These are phyloP conservation scores for Nyssa sinensis DNA, from an alignment of 148 eudicot species.

Conservation along the genomic window DNA sequence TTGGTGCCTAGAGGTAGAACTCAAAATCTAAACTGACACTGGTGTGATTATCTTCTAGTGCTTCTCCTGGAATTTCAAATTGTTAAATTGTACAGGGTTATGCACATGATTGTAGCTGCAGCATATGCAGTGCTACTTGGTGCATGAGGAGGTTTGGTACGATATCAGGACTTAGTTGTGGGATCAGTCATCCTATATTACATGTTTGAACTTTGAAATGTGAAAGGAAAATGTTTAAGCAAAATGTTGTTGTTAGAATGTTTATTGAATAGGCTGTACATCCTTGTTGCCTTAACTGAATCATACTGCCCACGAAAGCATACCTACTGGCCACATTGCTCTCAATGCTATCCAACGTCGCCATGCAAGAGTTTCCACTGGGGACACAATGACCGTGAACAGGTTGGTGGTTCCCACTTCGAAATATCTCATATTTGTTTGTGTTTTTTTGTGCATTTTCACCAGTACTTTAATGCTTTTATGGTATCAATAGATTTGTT, in stretches of 20 bases:
- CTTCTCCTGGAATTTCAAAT: neutral
- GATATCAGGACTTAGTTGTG: neutral
- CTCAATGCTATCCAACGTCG: conserved; percentile 80
- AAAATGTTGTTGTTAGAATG: conserved; percentile 8
- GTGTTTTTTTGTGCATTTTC: neutral
- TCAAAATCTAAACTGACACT: neutral
- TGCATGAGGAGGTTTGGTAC: neutral
- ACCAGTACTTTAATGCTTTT: conserved; percentile 5
- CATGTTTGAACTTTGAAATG: neutral
- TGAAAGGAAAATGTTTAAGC: neutral
- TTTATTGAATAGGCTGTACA: conserved; percentile 8
- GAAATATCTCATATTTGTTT: neutral
- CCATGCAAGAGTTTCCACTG: conserved; percentile 57
- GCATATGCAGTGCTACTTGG: neutral
- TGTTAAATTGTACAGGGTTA: neutral
- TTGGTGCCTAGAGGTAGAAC: neutral
- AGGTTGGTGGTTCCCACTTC: conserved; percentile 38
- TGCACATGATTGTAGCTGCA: neutral
- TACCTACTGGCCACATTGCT: conserved; percentile 56
- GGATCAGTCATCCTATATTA: neutral
- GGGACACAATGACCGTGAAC: conserved; percentile 53
- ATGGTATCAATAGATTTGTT: conserved; percentile 39
- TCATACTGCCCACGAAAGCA: conserved; percentile 51
- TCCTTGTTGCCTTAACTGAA: conserved; percentile 40
- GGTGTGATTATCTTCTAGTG: too few relatives aligned